phyloP scores from a whole-genome alignment of 208 protist genomes.

The Herpetomonas samuelpessoai region DNA sequence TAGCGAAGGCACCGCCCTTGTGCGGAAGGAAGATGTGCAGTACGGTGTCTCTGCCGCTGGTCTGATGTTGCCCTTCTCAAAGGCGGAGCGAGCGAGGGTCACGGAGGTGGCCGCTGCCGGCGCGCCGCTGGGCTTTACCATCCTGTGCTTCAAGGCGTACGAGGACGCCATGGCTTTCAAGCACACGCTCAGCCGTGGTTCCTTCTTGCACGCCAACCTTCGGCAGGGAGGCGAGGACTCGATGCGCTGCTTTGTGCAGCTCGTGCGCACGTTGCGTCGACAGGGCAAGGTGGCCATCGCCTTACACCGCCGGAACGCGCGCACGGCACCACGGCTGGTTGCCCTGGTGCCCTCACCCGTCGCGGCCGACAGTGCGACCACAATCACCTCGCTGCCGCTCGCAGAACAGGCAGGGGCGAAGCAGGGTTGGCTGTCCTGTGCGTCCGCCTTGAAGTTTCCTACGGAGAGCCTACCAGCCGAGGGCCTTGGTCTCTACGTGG shows the following conservation, averaged over 20 bases:
- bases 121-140: conserved; percentile 44
- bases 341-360: conserved; percentile 61
- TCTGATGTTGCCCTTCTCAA: conserved; percentile 31
- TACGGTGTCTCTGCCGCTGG: conserved; percentile 25
- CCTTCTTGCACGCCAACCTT: conserved; percentile 60
- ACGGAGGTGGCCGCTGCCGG: conserved; percentile 28
- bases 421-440: background rate
- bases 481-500: conserved; percentile 76
- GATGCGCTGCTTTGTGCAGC: conserved; percentile 59
- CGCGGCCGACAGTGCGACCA: background rate
- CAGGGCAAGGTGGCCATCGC: conserved; percentile 69
- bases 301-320: conserved; percentile 32
- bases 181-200: conserved; percentile 34
- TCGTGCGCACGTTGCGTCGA: conserved; percentile 48
- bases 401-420: background rate
- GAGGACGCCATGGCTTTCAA: conserved; percentile 44
- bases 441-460: background rate
- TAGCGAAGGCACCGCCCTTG: conserved; percentile 6
- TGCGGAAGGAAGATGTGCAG: conserved; percentile 12
- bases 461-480: conserved; percentile 26
- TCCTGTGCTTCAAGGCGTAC: conserved; percentile 73
- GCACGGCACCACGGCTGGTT: conserved; percentile 55
- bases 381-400: background rate
- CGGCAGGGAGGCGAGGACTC: conserved; percentile 31
- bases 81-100: conserved; percentile 36